Base-by-base conservation (phyloP, 345 rosid genomes). In the Hibiscus trionum region DNA sequence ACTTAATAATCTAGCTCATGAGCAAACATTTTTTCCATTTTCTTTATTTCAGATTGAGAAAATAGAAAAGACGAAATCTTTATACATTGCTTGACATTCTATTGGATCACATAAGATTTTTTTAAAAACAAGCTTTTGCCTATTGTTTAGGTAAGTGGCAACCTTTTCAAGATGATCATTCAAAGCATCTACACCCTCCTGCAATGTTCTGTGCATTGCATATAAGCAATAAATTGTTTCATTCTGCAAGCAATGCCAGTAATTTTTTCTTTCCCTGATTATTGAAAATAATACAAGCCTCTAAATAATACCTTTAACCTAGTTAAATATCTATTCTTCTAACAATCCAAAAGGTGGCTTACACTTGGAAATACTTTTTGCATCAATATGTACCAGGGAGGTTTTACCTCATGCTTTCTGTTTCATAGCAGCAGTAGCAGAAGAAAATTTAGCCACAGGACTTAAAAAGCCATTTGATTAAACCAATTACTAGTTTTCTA, bases 371-470 rank as follows among this genome's bases (percentile, higher is more conserved):
- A 50, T 29, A 49, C 26, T 49, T 66, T 6, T 46, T 27, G 37
- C 58, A 67, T 49, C 42, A 67, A 49, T 67, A 67, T 46, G 15
- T n/a, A 26, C 33, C 61, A 52, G 6, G 58, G 24, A 49, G 15
- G 24, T 66, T 66, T 67, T 7, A 57, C 15, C 59, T 33, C 31
- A 64, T 42, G 52, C 53, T 24, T 65, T 42, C 24, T 3, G n/a
- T 66, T 69, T 69, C 21, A 63, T 69, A 14, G 44, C 56, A 70
- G 53, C 21, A 64, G 70, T 29, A 37, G 16, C 55, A n/a, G 61
- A 52, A 35, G 33, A 35, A 60, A 17, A 31, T 58, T 27, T 62
- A 70, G 72, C 50, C 26, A 50, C 3, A 16, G 9, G 46, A 60
- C 56, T 29, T 26, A 58, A 12, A 5, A 24, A 57, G 11, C 9